A percentile compares a stretch with the other conserved stretches of the same genome.
Evolutionary conservation across 345 rosid genomes (phyloP).

Genomic region (Trapa incisa): DNA sequence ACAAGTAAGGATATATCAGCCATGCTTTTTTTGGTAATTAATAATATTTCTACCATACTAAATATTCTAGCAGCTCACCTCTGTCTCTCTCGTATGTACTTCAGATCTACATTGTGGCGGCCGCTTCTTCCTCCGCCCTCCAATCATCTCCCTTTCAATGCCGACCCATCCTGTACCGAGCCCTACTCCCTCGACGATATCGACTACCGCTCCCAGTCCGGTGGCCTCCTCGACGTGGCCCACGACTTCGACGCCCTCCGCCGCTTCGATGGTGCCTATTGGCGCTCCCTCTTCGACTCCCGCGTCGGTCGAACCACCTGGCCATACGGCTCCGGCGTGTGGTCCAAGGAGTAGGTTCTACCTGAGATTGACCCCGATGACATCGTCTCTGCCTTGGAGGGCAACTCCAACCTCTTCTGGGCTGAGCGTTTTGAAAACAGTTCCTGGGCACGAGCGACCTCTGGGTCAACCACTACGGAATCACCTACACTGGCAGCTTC

Average conservation of each 20-base stretch:
- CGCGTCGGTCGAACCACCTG: conserved; percentile 73
- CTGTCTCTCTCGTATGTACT: neutral
- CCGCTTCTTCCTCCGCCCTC: conserved; percentile 21
- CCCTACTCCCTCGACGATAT: conserved; percentile 78
- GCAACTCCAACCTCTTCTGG: conserved; percentile 88
- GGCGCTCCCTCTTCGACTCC: conserved; percentile 75
- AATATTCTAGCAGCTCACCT: neutral
- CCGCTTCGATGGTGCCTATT: conserved; percentile 61
- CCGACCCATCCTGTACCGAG: conserved; percentile 34
- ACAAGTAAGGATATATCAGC: too few relatives aligned
- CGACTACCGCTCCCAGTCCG: conserved; percentile 76
- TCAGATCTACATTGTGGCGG: conserved; percentile 19
- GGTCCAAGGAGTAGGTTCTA: conserved; percentile 90
- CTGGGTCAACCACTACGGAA: conserved; percentile 94
- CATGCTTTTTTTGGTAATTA: too few relatives aligned
- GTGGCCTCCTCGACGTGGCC: conserved; percentile 68
- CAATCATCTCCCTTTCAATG: conserved; percentile 32
- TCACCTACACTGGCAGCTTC: conserved; percentile 86
- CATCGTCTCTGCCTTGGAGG: conserved; percentile 80
- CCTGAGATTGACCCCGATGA: conserved; percentile 78
- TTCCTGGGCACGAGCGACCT: conserved; percentile 70
- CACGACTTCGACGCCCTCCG: conserved; percentile 73
- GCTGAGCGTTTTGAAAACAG: conserved; percentile 79
- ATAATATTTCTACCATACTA: too few relatives aligned
- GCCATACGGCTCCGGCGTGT: conserved; percentile 94